Conservation (phyloP, 768 basidiomycete species). For the Hirschioporus abietinus region DNA sequence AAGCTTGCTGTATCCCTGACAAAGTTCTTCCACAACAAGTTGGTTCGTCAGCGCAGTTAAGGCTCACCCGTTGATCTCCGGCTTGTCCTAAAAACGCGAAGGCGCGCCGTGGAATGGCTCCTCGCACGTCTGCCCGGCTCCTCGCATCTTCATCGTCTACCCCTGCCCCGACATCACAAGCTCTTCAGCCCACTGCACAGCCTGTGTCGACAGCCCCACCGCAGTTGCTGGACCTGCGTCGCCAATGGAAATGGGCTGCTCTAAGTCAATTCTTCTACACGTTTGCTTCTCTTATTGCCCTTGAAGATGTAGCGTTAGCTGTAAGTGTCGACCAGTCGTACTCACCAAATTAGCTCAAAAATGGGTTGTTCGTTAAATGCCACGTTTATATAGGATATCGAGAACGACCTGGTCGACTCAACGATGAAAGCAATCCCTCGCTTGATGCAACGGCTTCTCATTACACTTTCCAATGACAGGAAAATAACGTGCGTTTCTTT, state of each 20-base stretch:
- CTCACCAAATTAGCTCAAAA: neutral
- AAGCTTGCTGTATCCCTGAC: neutral
- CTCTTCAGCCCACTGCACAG: neutral
- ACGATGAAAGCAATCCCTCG: slow-evolving; percentile 60
- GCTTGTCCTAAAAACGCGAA: neutral
- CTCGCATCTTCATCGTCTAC: slow-evolving; percentile 2
- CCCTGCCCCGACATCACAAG: neutral
- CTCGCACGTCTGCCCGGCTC: slow-evolving; percentile 2
- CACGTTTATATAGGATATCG: slow-evolving; percentile 54
- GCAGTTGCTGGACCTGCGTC: slow-evolving; percentile 53
- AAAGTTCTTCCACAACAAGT: neutral
- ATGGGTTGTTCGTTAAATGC: neutral
- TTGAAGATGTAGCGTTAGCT: slow-evolving; percentile 62
- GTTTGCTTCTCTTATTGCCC: slow-evolving; percentile 67
- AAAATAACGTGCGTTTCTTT: slow-evolving; percentile 59
- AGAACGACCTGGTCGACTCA: slow-evolving; percentile 64
- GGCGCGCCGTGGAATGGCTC: slow-evolving; percentile 3
- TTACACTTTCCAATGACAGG: slow-evolving; percentile 72
- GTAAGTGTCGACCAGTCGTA: slow-evolving; percentile 34
- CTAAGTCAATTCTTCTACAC: slow-evolving; percentile 88
- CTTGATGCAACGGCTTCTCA: slow-evolving; percentile 69
- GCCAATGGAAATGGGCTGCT: slow-evolving; percentile 90
- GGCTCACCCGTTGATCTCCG: slow-evolving; percentile 5
- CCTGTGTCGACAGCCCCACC: slow-evolving; percentile 16
- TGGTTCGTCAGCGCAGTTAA: neutral